A percentile compares a stretch with the other conserved stretches of the same genome.
Conservation (phyloP, 2,329 filamentous ascomycete species). For the Paracoccidioides lutzii region DNA sequence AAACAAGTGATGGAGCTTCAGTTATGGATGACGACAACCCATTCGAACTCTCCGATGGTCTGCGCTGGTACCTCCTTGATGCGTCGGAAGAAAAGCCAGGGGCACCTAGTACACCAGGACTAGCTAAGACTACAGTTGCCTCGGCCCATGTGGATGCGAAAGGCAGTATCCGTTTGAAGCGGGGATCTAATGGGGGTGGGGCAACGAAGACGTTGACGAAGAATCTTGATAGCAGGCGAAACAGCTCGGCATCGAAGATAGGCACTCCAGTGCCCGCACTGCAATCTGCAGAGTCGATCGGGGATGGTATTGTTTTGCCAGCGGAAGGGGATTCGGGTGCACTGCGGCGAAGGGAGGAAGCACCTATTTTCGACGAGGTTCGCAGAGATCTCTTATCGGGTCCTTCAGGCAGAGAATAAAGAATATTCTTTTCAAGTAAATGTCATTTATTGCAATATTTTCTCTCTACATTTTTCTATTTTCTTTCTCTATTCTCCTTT, state of each 20-base stretch:
- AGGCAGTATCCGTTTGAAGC: constrained; percentile 46
- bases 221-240: constrained; percentile 81
- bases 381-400: constrained; percentile 35
- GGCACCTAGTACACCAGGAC: constrained; percentile 80
- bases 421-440: neutral
- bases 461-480: too few relatives aligned
- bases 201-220: constrained; percentile 70
- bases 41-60: constrained; percentile 86
- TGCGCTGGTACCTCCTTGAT: constrained; percentile 93
- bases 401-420: constrained; percentile 18
- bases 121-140: constrained; percentile 84
- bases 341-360: constrained; percentile 25
- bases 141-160: constrained; percentile 76
- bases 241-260: constrained; percentile 74
- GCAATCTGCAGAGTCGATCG: constrained; percentile 22
- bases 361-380: constrained; percentile 35
- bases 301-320: constrained; percentile 22
- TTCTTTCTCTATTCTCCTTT: too few relatives aligned
- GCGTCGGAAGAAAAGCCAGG: constrained; percentile 84
- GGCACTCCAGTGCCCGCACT: constrained; percentile 32
- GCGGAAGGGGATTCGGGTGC: constrained; percentile 24
- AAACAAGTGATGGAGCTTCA: constrained; percentile 43
- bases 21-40: constrained; percentile 77
- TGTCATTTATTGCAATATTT: neutral
- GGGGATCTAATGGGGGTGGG: constrained; percentile 50